Base-by-base conservation (phyloP, 495 filamentous ascomycete genomes). In the Penicillium manginii region DNA sequence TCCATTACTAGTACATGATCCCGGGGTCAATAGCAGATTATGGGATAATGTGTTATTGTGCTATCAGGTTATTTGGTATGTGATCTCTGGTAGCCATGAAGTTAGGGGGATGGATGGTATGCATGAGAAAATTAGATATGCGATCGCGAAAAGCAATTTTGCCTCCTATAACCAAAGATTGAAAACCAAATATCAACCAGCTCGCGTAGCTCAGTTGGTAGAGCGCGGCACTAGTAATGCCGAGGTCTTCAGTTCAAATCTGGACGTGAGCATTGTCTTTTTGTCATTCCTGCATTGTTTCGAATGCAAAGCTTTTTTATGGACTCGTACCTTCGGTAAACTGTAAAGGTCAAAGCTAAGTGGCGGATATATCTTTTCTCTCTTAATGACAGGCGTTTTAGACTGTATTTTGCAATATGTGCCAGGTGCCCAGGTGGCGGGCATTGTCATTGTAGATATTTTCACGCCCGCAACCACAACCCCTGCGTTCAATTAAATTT, bases 151-250 rank as follows among this genome's bases (percentile, higher is more conserved):
- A 1, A 17, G 14, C 6, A 45, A 2, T 7, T 18, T 4, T 45
- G 18, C 3, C 18, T 47, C 10, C 26, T 47, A 29, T 22, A 23
- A 18, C 10, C 18, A 52, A 42, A 29, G 2, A 40, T 0, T 1
- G 1, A 17, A 2, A 9, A 17, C 3, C 1, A 1, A 43, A 32
- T 14, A 57, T 31, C 54, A 42, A 50, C 40, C 46, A 57, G 54
- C 54, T 57, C 54, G 54, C 54, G 37, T 57, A 42, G 54, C 54
- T 57, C 37, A 57, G 54, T 57, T 57, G 54, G 54, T 57, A 57
- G 37, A 57, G 54, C 54, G 54, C 54, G 47, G 32, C 32, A 57
- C 54, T 57, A 57, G 54, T 57, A 57, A 57, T 57, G 32, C 32
- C 47, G 54, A 57, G 54, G 37, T 57, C 54, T 47, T 50, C 46